These are phyloP conservation scores for Penicillium sp. DNA, from an alignment of 2,329 filamentous ascomycete genomes.

Conservation along the genomic window DNA sequence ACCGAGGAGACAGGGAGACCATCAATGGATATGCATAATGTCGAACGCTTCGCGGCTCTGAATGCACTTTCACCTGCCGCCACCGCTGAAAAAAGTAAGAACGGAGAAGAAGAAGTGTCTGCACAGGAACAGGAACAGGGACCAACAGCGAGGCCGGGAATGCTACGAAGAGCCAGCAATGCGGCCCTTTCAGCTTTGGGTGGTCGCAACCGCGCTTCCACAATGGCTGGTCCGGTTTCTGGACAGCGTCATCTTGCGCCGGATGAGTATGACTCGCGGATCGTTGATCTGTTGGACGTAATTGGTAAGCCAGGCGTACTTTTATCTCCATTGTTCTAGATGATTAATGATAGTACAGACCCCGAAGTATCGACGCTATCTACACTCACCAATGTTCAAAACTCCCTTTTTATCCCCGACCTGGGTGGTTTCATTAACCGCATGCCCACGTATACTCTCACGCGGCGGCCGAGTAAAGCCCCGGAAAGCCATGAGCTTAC, in stretches of 20 bases:
- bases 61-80: neutral
- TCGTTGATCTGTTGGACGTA: conserved; percentile 66
- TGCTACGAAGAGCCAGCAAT: conserved; percentile 31
- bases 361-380: conserved; percentile 79
- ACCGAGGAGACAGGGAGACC: conserved; percentile 28
- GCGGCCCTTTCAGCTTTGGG: conserved; percentile 29
- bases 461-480: conserved; percentile 43
- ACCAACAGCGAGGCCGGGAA: neutral
- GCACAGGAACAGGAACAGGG: neutral
- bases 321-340: neutral
- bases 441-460: conserved; percentile 71
- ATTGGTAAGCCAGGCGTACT: conserved; percentile 51
- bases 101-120: neutral
- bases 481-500: conserved; percentile 19
- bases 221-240: conserved; percentile 23
- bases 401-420: conserved; percentile 80
- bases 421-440: conserved; percentile 73
- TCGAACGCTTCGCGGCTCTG: conserved; percentile 13
- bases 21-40: conserved; percentile 14
- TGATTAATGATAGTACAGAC: conserved; percentile 42
- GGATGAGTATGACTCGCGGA: conserved; percentile 56
- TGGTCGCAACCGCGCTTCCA: conserved; percentile 31
- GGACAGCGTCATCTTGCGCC: conserved; percentile 10
- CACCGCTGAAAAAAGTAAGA: neutral
- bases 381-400: conserved; percentile 83